Conservation (phyloP, 345 rosid species). For the Eucalyptus caleyi region DNA sequence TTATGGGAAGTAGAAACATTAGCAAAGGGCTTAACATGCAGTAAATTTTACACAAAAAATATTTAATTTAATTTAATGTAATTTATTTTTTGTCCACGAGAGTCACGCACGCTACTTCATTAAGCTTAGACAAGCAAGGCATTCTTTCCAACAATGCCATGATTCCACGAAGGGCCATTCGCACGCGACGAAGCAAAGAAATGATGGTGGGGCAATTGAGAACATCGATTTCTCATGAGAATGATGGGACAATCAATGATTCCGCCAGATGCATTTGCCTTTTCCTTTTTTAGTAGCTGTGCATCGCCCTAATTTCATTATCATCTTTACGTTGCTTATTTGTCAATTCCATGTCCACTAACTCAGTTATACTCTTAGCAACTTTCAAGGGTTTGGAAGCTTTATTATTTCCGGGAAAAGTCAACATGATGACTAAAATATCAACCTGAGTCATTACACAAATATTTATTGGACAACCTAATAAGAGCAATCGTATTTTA, state of each 20-base stretch:
- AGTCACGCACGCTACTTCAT: neutral
- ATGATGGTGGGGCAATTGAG: neutral
- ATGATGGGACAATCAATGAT: neutral
- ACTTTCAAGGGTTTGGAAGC: neutral
- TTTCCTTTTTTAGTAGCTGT: neutral
- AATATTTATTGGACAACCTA: neutral
- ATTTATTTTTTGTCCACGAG: neutral
- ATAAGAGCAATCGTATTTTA: neutral
- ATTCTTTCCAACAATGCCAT: neutral
- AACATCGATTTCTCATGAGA: neutral
- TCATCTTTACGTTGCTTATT: neutral
- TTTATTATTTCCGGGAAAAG: neutral
- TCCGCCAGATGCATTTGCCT: neutral
- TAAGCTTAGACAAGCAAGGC: neutral
- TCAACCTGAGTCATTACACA: neutral
- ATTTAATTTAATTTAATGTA: neutral
- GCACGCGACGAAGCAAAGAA: neutral
- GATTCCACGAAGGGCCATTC: neutral
- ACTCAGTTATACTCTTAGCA: neutral
- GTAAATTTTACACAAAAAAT: neutral
- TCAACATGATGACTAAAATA: neutral
- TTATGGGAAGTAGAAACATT: neutral
- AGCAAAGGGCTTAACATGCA: neutral
- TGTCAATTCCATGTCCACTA: neutral
- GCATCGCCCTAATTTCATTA: neutral